phyloP scores from a whole-genome alignment of 306 rosid genomes.

The Vigna mungo region DNA sequence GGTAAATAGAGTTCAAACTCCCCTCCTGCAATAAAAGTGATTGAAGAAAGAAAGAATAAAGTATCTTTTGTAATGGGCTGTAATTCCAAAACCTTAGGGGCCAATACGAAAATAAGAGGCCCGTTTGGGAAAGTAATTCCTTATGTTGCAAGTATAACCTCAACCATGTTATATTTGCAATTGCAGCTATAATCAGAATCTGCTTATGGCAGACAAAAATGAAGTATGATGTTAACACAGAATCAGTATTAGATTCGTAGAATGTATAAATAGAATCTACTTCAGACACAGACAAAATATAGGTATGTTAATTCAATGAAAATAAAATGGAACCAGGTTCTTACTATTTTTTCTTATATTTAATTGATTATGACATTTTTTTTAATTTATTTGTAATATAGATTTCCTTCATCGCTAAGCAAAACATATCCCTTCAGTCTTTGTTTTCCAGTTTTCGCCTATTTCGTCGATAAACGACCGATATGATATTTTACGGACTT shows the following conservation, averaged over 20 bases:
- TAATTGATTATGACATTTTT: background rate
- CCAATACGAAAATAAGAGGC: background rate
- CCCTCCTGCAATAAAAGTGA: too few species aligned
- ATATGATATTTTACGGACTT: too few species aligned
- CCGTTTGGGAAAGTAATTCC: background rate
- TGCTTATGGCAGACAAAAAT: constrained; percentile 36
- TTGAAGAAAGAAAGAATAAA: too few species aligned
- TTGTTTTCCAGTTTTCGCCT: background rate
- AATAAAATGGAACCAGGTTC: constrained; percentile 21
- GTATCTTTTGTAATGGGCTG: too few species aligned
- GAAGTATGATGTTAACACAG: background rate
- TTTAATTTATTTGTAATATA: background rate
- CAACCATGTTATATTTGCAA: constrained; percentile 1
- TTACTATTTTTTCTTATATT: background rate
- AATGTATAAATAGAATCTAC: constrained; percentile 20
- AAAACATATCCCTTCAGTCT: background rate
- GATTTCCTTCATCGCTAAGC: constrained; percentile 16
- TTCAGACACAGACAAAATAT: background rate
- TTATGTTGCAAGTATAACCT: constrained; percentile 27
- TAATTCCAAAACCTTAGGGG: background rate
- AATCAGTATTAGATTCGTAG: constrained; percentile 25
- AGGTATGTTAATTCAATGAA: background rate
- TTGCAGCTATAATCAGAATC: constrained; percentile 17
- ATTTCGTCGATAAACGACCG: too few species aligned
- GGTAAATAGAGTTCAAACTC: too few species aligned